phyloP scores from a whole-genome alignment of 2,329 filamentous ascomycete species.

The Piedraia hortae region DNA sequence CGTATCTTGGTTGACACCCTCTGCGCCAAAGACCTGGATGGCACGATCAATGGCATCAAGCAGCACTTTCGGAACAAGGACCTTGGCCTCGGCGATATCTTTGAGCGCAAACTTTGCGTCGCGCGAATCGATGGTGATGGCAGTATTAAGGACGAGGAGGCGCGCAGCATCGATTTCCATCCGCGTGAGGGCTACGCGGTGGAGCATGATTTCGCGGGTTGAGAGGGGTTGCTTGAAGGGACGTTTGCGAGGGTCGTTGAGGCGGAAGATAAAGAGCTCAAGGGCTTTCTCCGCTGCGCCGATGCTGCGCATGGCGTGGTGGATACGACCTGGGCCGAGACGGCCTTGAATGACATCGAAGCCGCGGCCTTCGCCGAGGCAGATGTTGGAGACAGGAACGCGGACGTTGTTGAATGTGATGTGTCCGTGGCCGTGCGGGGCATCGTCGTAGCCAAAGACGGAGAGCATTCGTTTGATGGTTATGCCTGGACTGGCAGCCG shows the following conservation, averaged over 20 bases:
- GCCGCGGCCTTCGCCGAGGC: slow-evolving; percentile 75
- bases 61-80: slow-evolving; percentile 58
- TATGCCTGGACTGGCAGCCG: slow-evolving; percentile 53
- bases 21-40: slow-evolving; percentile 73
- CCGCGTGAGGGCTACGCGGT: slow-evolving; percentile 77
- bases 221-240: slow-evolving; percentile 70
- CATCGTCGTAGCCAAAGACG: slow-evolving; percentile 91
- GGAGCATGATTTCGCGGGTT: slow-evolving; percentile 80
- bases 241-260: slow-evolving; percentile 77
- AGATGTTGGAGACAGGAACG: slow-evolving; percentile 56
- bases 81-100: slow-evolving; percentile 89
- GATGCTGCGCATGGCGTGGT: slow-evolving; percentile 90
- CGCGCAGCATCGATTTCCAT: slow-evolving; percentile 86
- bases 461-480: slow-evolving; percentile 82
- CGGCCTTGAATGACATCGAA: slow-evolving; percentile 98
- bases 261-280: slow-evolving; percentile 79
- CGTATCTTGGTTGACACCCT: slow-evolving; percentile 81
- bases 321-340: slow-evolving; percentile 81
- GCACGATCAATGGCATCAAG: slow-evolving; percentile 80
- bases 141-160: slow-evolving; percentile 75
- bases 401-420: slow-evolving; percentile 73
- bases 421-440: slow-evolving; percentile 93
- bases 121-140: slow-evolving; percentile 73
- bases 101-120: slow-evolving; percentile 73
- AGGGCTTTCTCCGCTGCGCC: slow-evolving; percentile 73